Base-by-base conservation (phyloP, 805 yeast species). In the Debaryomyces hansenii region DNA sequence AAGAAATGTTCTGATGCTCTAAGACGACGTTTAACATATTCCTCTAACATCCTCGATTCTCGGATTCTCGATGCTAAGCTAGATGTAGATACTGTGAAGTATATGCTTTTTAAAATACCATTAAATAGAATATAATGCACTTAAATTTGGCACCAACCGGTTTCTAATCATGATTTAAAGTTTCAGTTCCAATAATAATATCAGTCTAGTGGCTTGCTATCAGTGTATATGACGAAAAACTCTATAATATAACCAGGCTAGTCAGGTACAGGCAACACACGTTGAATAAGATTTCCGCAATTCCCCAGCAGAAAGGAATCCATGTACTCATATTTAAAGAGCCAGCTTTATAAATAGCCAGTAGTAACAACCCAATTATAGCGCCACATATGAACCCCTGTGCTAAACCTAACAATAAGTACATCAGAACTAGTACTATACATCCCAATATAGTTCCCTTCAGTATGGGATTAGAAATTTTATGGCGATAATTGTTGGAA, bases 281-380 rank as follows among this genome's bases (percentile, higher is more conserved):
- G 59, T 86, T 81, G 63, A 79, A 87, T 37, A 90, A 59, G 5
- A 87, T 74, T 54, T 82, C 83, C 4, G 86, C 78, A 2, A 86
- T 64, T 0, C 83, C 95, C 82, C 91, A 88, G 45, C 86, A 78
- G 53, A 92, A 77, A 0, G 99, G 98, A 6, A 92, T 82, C 99
- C 99, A 92, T 0, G 97, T 88, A 10, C 95, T 85, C 95, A 94
- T 88, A 18, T 86, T 79, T 56, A 92, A 82, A 20, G 85, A 75
- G 0, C 96, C 96, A 0, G 96, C 83, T 45, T 77, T 73, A 67
- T 91, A 91, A 6, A 90, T 78, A 1, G 90, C 87, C 31, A 84
- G 84, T 14, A 87, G 59, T 52, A 94, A 60, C 10, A 90, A 70
- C 0, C 97, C 97, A 35, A 87, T 75, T 5, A 89, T 73, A 1